Evolutionary conservation across 192 early-diverging fungal genomes (phyloP).

Genomic region (Podila verticillata): DNA sequence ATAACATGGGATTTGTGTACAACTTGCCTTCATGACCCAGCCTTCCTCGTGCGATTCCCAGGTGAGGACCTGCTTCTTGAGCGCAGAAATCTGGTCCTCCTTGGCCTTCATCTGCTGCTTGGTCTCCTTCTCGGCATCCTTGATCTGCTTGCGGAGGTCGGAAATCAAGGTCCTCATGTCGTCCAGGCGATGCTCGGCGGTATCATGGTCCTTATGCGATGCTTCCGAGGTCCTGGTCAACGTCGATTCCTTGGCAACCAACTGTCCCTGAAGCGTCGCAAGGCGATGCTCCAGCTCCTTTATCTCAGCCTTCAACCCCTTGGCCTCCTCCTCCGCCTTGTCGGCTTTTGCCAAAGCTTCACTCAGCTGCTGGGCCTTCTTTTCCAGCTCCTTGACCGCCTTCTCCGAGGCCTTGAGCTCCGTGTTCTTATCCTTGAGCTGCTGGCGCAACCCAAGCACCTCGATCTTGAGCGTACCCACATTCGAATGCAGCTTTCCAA

Average conservation of each 20-base stretch:
- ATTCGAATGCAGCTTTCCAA: neutral
- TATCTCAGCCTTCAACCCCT: neutral
- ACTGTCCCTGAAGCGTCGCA: neutral
- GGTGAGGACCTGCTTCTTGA: slow-evolving; percentile 5
- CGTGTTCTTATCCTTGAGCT: slow-evolving; percentile 10
- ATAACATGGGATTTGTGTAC: too few relatives aligned
- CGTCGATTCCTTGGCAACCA: neutral
- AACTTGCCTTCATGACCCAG: slow-evolving; percentile 9
- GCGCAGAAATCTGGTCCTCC: neutral
- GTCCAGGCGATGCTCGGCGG: slow-evolving; percentile 8
- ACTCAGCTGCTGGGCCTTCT: neutral
- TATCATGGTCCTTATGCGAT: slow-evolving; percentile 2
- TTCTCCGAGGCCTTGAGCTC: slow-evolving; percentile 13
- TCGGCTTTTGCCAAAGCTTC: neutral
- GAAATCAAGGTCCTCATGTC: neutral
- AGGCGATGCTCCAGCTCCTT: slow-evolving; percentile 1
- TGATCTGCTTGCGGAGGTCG: slow-evolving; percentile 1
- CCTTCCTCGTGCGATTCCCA: slow-evolving; percentile 4
- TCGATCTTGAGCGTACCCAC: slow-evolving; percentile 6
- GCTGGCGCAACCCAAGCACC: neutral
- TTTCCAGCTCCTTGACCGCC: neutral
- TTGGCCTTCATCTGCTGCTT: slow-evolving; percentile 6
- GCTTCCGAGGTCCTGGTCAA: neutral
- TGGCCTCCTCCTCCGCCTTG: slow-evolving; percentile 1
- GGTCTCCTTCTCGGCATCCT: slow-evolving; percentile 8